Base-by-base conservation (phyloP, 1,284 basidiomycete species). In the Schizopora paradoxa region DNA sequence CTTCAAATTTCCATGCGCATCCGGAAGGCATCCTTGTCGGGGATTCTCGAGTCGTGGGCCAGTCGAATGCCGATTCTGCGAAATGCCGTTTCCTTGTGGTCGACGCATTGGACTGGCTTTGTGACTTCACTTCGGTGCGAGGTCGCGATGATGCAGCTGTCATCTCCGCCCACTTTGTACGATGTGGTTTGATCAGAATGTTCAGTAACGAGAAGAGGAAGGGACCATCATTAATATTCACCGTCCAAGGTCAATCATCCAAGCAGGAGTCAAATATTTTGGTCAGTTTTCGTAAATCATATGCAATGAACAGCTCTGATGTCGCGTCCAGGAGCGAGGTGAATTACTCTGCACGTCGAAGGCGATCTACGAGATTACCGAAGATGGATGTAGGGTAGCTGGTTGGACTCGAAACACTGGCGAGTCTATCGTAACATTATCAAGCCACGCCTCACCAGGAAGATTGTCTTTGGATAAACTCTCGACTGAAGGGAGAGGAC, bases 61-160 rank as follows among this genome's bases (percentile, higher is more conserved):
- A 77, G 2, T 56, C 72, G 23, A 63, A 63, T 43, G 66, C 68
- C 41, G 45, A 65, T 25, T 65, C 60, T 41, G 66, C 55, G 5
- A 89, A 86, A 61, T 77, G 83, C 63, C 90, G 89, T 58, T 98
- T 99, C 63, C 72, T 82, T 22, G 91, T 95, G 21, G 78, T 89
- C 44, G 77, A 77, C 29, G 93, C 90, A 0, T 74, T 98, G 47
- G 92, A 97, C 64, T 99, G 96, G 96, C 80, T 99, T 43, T 89
- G 91, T 62, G 94, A 99, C 65, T 98, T 93, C 56, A 94, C 95
- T 1, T 97, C 95, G 0, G 90, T 95, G 35, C 91, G 94, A 39
- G 94, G 93, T 18, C 73, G 91, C 43, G 96, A 99, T 61, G 96
- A 99, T 66, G 95, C 93, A 0, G 92, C 92, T 18, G 96, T 99